phyloP scores from a whole-genome alignment of 2,329 filamentous ascomycete genomes.

The Claviceps pazoutovae region DNA sequence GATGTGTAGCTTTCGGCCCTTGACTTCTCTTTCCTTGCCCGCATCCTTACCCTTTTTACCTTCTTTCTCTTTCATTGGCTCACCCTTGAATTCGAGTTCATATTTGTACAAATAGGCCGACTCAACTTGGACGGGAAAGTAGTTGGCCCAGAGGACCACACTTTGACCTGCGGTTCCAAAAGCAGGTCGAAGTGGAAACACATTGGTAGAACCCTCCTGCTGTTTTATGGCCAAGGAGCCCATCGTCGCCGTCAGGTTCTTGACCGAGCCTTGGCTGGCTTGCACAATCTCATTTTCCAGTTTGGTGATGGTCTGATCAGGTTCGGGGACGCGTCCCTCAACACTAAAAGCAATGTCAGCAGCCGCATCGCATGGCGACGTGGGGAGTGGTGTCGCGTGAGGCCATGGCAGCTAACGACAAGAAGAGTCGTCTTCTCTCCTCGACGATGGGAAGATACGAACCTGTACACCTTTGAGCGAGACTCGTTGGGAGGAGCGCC shows the following conservation, averaged over 20 bases:
- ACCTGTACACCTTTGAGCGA: conserved; percentile 11
- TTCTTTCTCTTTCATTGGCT: conserved; percentile 15
- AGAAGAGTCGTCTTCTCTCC: too few species aligned
- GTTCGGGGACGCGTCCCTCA: conserved; percentile 8
- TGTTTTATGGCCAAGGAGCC: conserved; percentile 18
- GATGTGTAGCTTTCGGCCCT: conserved; percentile 28
- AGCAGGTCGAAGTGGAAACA: conserved; percentile 33
- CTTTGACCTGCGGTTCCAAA: conserved; percentile 30
- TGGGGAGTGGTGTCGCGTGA: too few species aligned
- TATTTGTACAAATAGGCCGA: conserved; percentile 30
- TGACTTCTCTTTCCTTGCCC: conserved; percentile 17
- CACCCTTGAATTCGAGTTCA: conserved; percentile 22
- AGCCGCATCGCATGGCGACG: not conserved
- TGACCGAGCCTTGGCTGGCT: conserved; percentile 14
- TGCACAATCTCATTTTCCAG: conserved; percentile 28
- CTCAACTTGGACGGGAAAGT: conserved; percentile 31
- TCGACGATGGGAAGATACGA: not conserved
- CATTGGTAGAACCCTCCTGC: conserved; percentile 10
- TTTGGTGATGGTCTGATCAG: conserved; percentile 16
- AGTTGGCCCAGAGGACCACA: conserved; percentile 40
- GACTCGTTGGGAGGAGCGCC: conserved; percentile 10
- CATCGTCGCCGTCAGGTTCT: conserved; percentile 22
- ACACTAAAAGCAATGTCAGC: conserved; percentile 10
- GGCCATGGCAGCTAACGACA: too few species aligned
- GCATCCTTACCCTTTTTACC: conserved; percentile 11